Evolutionary conservation across 202 grass and related monocot species (phyloP).

Genomic region (Zizania palustris): DNA sequence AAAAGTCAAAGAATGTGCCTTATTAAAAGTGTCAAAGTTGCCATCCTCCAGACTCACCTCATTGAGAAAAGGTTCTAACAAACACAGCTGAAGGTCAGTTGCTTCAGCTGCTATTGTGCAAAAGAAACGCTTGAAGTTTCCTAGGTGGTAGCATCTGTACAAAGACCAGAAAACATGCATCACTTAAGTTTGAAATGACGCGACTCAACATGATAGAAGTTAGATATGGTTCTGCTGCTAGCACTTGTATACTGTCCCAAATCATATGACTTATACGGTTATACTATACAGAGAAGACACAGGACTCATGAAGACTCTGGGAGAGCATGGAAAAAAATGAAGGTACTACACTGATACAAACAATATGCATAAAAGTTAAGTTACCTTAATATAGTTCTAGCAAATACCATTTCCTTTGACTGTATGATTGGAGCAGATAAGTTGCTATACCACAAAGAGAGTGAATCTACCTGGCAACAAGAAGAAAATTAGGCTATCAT

Average conservation of each 20-base stretch:
- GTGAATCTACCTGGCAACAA: slow-evolving; percentile 65
- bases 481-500: slow-evolving; percentile 25
- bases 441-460: slow-evolving; percentile 83
- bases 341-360: slow-evolving; percentile 25
- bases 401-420: slow-evolving; percentile 86
- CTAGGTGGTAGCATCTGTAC: slow-evolving; percentile 66
- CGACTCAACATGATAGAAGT: slow-evolving; percentile 5
- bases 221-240: slow-evolving; percentile 19
- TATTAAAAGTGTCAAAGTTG: slow-evolving; percentile 1
- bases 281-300: slow-evolving; percentile 21
- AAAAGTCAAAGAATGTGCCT: slow-evolving; percentile 2
- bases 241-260: slow-evolving; percentile 4
- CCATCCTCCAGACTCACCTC: slow-evolving; percentile 53
- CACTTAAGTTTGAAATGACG: slow-evolving; percentile 20
- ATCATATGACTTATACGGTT: slow-evolving; percentile 21
- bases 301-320: slow-evolving; percentile 14
- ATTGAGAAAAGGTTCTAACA: slow-evolving; percentile 89
- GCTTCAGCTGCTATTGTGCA: slow-evolving; percentile 61
- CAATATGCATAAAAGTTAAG: slow-evolving; percentile 25
- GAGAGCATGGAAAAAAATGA: slow-evolving; percentile 31
- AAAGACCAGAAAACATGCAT: slow-evolving; percentile 25
- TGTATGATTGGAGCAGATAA: slow-evolving; percentile 54
- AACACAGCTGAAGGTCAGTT: slow-evolving; percentile 76
- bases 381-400: slow-evolving; percentile 79
- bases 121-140: slow-evolving; percentile 97